Evolutionary conservation across 495 filamentous ascomycete genomes (phyloP), one percentile per base, ranked within the genome.

Genomic region (Penicillium diatomitis): DNA sequence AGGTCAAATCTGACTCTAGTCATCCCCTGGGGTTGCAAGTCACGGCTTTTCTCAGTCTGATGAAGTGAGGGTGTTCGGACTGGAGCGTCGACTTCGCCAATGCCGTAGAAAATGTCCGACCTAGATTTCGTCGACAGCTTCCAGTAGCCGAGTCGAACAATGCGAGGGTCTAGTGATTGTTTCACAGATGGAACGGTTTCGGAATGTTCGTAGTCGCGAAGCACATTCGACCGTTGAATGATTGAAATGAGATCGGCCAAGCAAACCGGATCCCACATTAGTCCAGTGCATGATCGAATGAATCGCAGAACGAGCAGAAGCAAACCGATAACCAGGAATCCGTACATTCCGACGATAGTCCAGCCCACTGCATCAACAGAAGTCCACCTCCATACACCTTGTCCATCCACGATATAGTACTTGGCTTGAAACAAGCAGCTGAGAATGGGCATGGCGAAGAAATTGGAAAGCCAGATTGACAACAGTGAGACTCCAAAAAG

Each of bases 201-300:
- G 10, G 69, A 82, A 53, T 68, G 76, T 50, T 74, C 79, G 70
- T 76, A 92, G 52, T 86, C 84, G 34, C 71, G 71, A 32, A 88
- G 68, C 8, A 82, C 80, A 62, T 95, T 96, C 35, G 87, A 88
- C 39, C 86, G 74, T 34, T 88, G 84, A 10, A 94, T 75, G 7
- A 95, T 67, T 4, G 81, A 77, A 40, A 87, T 72, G 29, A 92
- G 63, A 60, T 95, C 90, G 7, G 86, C 89, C 27, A 95, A 65
- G 9, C 82, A 88, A n/a, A 80, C 67, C 2, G 87, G 79, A 62
- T 90, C 88, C 90, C 90, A 96, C 63, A 83, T 80, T 55, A 96
- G 66, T 3, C 90, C 90, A 0, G 88, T 87, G 54, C 65, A 73
- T 32, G 68, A 69, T 28, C 75, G 66, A 27, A 55, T 32, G 32